Evolutionary conservation across 1,284 basidiomycete species (phyloP), one percentile per base, ranked within the genome.

Genomic region (Ceraceosorus guamensis): DNA sequence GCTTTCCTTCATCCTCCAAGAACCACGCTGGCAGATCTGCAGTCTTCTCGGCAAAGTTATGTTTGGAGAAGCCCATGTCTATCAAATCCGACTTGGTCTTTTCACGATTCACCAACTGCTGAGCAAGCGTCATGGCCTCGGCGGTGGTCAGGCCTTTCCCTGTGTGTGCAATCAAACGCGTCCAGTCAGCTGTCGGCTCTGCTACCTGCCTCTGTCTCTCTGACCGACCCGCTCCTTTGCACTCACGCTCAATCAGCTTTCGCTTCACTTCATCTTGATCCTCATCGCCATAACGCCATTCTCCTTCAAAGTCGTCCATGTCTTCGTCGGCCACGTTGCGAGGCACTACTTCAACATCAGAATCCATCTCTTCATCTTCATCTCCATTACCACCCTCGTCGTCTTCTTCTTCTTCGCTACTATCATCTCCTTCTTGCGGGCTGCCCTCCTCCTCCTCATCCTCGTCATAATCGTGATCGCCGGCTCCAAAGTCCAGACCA

Each of bases 61-160:
- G 88, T 18, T 91, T 88, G 79, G 87, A 91, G 81, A 98, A 99
- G 14, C 95, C 95, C 55, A 95, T 88, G 73, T 98, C 90, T 71
- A 98, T 83, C 16, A 99, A 82, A 45, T 90, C 83, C 5, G 88
- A 88, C 72, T 87, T 87, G 0, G 91, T 97, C 67, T 82, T 89
- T 78, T 90, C 81, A 30, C 90, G 87, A 77, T 98, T 98, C 56
- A 96, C 89, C 14, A 98, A 82, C 66, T 87, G 85, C 66, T 91
- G 89, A 0, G 95, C 95, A 31, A 99, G 81, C 1, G 90, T 88
- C 48, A 96, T 84, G 3, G 95, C 91, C 78, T 97, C 92, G 30
- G 87, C 86, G 1, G 92, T 97, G 47, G 84, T 81, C 13, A 99
- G 80, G 58, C 92, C 91, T 68, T 87, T 82, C 71, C 85, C 91